Evolutionary conservation across 768 basidiomycete genomes (phyloP), one percentile per base, ranked within the genome.

Genomic region (Podaxis sp.): DNA sequence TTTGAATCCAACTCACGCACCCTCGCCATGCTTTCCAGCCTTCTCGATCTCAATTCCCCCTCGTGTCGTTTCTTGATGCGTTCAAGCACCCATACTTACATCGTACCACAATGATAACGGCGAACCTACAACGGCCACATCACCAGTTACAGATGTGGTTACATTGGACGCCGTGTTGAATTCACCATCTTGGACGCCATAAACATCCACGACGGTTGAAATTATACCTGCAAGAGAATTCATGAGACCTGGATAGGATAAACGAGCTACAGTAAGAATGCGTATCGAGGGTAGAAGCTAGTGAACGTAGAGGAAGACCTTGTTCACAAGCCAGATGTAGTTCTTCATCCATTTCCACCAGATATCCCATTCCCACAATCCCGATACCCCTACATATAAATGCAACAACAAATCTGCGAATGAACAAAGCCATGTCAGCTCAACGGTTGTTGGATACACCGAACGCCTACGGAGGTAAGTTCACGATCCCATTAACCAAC

Each of bases 321-420:
- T 83, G 71, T 84, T 84, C 13, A 81, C 72, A 26, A 82, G 69
- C 85, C 86, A 87, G 57, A 87, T 66, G 66, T 86, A 87, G 64
- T 87, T 87, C 56, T 72, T 73, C 66, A 73, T 77, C 84, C 85
- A 87, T 64, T 78, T 75, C 81, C 84, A 86, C 82, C 84, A 84
- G 22, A 76, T 80, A 86, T 26, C 77, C 64, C 86, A 87, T 86
- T 2, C 86, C 86, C 28, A 65, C 61, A 20, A 70, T 76, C 10
- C 86, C 86, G 52, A 87, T 68, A 1, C 78, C 84, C 20, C 79
- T 78, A 70, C 86, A 87, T 10, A 82, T 48, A 70, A 80, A 83
- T 12, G 85, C 86, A 20, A 87, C 75, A 13, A 84, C 73, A 70
- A 80, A 85, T 64, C 85, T 86, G 66, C 22, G 51, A 58, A 22